Evolutionary conservation across 352 stramenopile species (phyloP), one percentile per base, ranked within the genome.

Genomic region (Phytophthora cactorum): DNA sequence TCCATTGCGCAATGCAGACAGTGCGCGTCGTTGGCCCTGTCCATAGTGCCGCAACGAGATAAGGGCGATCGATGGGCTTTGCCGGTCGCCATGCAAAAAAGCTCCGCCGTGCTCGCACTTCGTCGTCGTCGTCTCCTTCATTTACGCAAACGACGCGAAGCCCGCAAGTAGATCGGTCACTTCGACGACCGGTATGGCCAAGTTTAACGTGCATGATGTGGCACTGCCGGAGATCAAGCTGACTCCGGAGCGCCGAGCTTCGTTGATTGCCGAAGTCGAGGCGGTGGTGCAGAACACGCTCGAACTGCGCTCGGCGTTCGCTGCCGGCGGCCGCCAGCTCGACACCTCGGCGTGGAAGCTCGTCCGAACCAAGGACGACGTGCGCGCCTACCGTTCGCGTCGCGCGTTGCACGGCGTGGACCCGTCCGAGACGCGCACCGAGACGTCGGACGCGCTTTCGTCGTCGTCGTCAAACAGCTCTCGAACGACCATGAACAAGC

Each of bases 171-270:
- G 31, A 27, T 72, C 25, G n/a, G 32, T 49, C 43, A 29, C 43
- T 47, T 59, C 28, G 43, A 50, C 52, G 27, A 44, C 22, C 22
- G 55, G 28, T 34, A 79, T 79, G 69, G 66, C 55, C 58, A 77
- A 75, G 61, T 81, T 81, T 72, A 77, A 79, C 61, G 59, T 78
- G 25, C 58, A 76, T 58, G 68, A 80, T 25, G 75, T 71, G 46
- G 55, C 55, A 2, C 56, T 80, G 29, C 75, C 75, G 15, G 55
- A 64, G 4, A 57, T 82, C 25, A 52, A 66, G 36, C 45, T 84
- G 22, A 51, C 65, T 0, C 59, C 58, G 6, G 65, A 82, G 25
- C 63, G 73, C 36, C 15, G 64, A 5, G 62, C 61, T 5, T 38
- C 64, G 3, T 49, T 84, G 15, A 52, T 67, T 52, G 60, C 67